Percentiles rank a stretch among this genome's conserved stretches.
Evolutionary conservation across 495 filamentous ascomycete species (phyloP).

Genomic region (Terfezia boudieri): DNA sequence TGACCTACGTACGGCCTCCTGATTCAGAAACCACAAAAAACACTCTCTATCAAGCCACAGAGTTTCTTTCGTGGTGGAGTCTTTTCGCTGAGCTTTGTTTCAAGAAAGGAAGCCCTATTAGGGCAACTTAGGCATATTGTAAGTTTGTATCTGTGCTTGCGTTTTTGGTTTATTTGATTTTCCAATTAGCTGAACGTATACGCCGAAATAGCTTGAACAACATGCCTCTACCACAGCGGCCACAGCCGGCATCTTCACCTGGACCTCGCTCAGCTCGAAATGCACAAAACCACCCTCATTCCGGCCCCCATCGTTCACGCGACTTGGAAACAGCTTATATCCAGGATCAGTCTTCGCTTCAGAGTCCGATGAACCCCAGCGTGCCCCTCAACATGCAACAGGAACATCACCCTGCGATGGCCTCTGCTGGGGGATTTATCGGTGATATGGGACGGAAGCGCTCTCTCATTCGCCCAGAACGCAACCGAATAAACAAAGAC

Average conservation of each 20-base stretch:
- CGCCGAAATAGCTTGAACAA: background rate
- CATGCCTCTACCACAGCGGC: background rate
- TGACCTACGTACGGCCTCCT: too few species aligned
- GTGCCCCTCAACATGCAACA: background rate
- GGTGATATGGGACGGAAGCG: constrained; percentile 44
- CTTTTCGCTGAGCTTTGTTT: too few species aligned
- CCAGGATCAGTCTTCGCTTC: background rate
- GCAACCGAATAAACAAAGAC: constrained; percentile 53
- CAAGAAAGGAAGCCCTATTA: too few species aligned
- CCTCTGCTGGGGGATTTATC: background rate
- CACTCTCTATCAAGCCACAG: too few species aligned
- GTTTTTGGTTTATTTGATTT: too few species aligned
- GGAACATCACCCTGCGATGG: background rate
- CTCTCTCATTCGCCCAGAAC: constrained; percentile 71
- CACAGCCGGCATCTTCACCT: background rate
- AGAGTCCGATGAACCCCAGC: background rate
- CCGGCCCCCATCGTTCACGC: background rate
- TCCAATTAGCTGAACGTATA: too few species aligned
- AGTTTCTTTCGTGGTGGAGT: too few species aligned
- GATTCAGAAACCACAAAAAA: too few species aligned
- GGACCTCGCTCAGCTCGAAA: background rate
- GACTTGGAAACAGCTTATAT: background rate
- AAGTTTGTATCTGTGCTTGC: too few species aligned
- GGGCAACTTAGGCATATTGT: too few species aligned
- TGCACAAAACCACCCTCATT: background rate